phyloP scores from a whole-genome alignment of 352 stramenopile species.

The Phytopythium boreale region DNA sequence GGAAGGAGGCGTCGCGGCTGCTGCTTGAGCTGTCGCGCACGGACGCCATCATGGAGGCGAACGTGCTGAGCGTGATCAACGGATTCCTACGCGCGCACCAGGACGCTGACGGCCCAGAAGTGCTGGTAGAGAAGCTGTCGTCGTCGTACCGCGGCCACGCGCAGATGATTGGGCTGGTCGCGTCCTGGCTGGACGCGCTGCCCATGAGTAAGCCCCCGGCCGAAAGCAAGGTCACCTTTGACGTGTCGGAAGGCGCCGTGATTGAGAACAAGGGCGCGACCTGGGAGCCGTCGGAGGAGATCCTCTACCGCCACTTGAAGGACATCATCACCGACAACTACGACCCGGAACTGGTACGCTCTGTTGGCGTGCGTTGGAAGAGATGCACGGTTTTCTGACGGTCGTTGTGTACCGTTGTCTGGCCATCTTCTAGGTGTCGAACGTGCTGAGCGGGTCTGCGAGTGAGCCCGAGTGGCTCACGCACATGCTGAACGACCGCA shows the following conservation, averaged over 20 bases:
- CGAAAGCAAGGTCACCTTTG: slow-evolving; percentile 76
- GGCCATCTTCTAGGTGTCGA: slow-evolving; percentile 44
- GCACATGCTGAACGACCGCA: slow-evolving; percentile 75
- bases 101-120: slow-evolving; percentile 77
- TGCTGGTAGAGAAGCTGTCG: slow-evolving; percentile 84
- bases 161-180: slow-evolving; percentile 85
- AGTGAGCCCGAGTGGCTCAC: slow-evolving; percentile 81
- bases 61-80: slow-evolving; percentile 80
- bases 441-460: slow-evolving; percentile 77
- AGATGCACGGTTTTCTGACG: background rate
- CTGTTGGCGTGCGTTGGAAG: background rate
- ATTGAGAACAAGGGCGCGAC: slow-evolving; percentile 64
- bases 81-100: slow-evolving; percentile 77
- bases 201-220: slow-evolving; percentile 53
- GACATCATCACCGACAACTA: slow-evolving; percentile 80
- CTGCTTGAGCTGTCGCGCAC: slow-evolving; percentile 66
- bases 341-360: slow-evolving; percentile 68
- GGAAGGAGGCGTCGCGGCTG: slow-evolving; percentile 68
- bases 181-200: slow-evolving; percentile 73
- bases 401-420: background rate
- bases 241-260: slow-evolving; percentile 62
- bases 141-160: slow-evolving; percentile 84
- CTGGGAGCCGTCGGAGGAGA: slow-evolving; percentile 74
- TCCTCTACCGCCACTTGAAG: slow-evolving; percentile 75
- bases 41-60: slow-evolving; percentile 83